Evolutionary conservation across 176 grass and related monocot species (phyloP).

Genomic region (Elymus sibiricus): DNA sequence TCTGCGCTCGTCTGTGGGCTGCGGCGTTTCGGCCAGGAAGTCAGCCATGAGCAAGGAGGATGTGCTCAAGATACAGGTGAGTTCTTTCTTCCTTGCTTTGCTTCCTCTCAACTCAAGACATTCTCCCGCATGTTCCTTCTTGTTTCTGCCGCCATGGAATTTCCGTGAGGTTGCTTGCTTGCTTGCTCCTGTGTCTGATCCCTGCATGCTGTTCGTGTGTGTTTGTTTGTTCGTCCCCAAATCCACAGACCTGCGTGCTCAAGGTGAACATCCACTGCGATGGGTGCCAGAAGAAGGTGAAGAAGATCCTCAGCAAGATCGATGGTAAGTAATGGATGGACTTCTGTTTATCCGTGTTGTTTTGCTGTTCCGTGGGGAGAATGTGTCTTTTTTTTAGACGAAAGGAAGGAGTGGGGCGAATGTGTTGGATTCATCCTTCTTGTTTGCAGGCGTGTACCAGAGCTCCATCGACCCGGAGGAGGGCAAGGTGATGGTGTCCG

Average conservation of each 20-base stretch:
- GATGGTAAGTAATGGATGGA: constrained; percentile 43
- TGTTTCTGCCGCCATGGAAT: constrained; percentile 4
- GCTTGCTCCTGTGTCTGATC: neutral
- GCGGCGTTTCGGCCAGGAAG: neutral
- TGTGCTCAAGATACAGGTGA: constrained; percentile 65
- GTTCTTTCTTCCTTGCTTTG: neutral
- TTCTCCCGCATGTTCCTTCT: neutral
- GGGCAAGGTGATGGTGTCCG: constrained; percentile 79
- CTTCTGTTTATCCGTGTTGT: neutral
- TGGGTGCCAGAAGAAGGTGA: constrained; percentile 94
- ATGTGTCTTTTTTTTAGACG: no score
- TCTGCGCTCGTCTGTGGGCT: constrained; percentile 14
- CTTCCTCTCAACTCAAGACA: constrained; percentile 23
- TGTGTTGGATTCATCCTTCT: neutral
- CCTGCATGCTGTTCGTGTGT: neutral
- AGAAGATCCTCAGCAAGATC: constrained; percentile 91
- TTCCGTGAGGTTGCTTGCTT: neutral
- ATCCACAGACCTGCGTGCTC: constrained; percentile 66
- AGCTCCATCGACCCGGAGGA: constrained; percentile 64
- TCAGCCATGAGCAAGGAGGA: constrained; percentile 75
- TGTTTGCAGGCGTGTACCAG: constrained; percentile 70
- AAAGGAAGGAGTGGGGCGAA: no score
- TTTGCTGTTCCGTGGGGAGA: neutral
- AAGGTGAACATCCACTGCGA: constrained; percentile 98
- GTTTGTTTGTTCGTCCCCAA: neutral